phyloP scores from a whole-genome alignment of 106 monocot species.

The Dioscorea zingiberensis region DNA sequence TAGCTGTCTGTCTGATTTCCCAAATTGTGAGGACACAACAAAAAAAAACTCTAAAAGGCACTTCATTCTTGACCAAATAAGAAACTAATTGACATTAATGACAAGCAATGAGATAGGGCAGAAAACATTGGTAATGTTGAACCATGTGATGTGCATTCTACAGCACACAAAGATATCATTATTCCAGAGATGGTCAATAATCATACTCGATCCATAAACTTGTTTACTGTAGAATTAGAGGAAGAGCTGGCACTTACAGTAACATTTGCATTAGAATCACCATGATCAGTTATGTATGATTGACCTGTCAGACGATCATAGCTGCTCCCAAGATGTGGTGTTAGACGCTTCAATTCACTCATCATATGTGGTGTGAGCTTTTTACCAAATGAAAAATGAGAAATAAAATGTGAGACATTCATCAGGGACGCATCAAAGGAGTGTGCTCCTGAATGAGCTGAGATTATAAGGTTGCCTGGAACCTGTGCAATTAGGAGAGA shows the following conservation, averaged over 20 bases:
- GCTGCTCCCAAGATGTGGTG: constrained; percentile 63
- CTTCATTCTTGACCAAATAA: too few relatives aligned
- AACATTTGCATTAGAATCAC: constrained; percentile 37
- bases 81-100: too few relatives aligned
- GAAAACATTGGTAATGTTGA: too few relatives aligned
- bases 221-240: too few relatives aligned
- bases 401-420: constrained; percentile 83
- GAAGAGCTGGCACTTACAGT: constrained; percentile 57
- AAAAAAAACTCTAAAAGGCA: too few relatives aligned
- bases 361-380: constrained; percentile 45
- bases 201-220: too few relatives aligned
- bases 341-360: constrained; percentile 58
- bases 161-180: too few relatives aligned
- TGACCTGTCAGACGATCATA: constrained; percentile 68
- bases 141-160: too few relatives aligned
- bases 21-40: too few relatives aligned
- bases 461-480: constrained; percentile 86
- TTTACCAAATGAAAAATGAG: constrained; percentile 88
- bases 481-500: constrained; percentile 41
- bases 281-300: constrained; percentile 45
- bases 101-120: too few relatives aligned
- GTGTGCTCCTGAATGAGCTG: constrained; percentile 83
- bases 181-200: too few relatives aligned
- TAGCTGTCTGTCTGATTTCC: too few relatives aligned
- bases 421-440: constrained; percentile 93